Evolutionary conservation across 140 eudicot genomes (phyloP), one percentile per base, ranked within the genome.

Genomic region (Oenanthe javanica): DNA sequence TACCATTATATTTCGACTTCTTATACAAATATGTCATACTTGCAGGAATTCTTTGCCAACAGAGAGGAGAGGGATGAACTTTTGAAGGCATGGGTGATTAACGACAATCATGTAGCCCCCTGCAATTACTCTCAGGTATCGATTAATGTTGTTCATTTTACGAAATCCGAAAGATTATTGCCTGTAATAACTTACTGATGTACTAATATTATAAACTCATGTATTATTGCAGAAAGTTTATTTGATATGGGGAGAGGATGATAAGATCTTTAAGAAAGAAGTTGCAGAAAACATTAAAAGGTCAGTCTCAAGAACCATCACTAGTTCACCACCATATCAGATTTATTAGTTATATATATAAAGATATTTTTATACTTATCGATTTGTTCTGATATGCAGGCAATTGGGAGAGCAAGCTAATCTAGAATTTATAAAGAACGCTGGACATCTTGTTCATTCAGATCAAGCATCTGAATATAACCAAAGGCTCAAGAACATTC

Each of bases 191-290:
- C 27, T 6, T 6, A 11, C 15, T 8, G 8, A 46, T 15, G 5
- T 43, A 5, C 52, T 10, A 5, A 46, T 6, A 12, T 12, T 49
- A 66, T 27, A 3, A 43, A 21, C 3, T 46, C 48, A 5, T 48
- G 61, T 21, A 23, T 50, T 77, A 36, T 76, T 82, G 55, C 75
- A 91, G 96, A 82, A 43, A 77, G 83, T 87, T 70, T 81, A 86
- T 77, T 64, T 91, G 84, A 19, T 91, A 71, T 91, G 96, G 93
- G 96, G 90, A 61, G 91, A 87, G 5, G 84, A 85, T 14, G 93
- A 91, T 79, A 84, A 86, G 70, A 85, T 91, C 48, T 84, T 91
- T 72, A 64, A 75, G 76, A 73, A 82, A 73, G 85, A 91, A 76
- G 55, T 77, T 64, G 96, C 91, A 71, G 61, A 43, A 78, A 76